Conservation (phyloP, 768 basidiomycete genomes). For the Rossbeevera mucosa region DNA sequence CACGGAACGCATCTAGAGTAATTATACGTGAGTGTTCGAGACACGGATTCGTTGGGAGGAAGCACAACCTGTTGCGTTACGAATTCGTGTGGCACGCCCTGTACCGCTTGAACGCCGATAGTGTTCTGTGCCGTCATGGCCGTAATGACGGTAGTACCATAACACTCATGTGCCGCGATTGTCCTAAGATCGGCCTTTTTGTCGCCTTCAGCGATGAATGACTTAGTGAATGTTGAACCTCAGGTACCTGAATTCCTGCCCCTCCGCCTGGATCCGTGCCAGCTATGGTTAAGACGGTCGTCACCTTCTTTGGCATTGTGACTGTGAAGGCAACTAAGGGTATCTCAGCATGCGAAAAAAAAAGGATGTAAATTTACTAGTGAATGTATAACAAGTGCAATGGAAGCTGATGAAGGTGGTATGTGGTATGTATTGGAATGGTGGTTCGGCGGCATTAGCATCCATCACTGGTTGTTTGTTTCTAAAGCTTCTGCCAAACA, state of each 20-base stretch:
- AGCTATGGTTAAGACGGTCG: constrained; percentile 63
- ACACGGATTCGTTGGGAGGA: not conserved
- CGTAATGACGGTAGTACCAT: constrained; percentile 78
- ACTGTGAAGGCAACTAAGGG: not conserved
- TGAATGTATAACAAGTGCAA: too few relatives aligned
- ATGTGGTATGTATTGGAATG: too few relatives aligned
- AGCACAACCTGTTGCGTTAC: constrained; percentile 64
- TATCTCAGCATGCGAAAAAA: too few relatives aligned
- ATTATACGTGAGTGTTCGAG: not conserved
- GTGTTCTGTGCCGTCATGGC: constrained; percentile 92
- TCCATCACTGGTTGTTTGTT: too few relatives aligned
- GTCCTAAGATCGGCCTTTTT: constrained; percentile 86
- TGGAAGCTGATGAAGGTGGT: too few relatives aligned
- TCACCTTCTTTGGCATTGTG: constrained; percentile 12
- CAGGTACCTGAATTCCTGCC: constrained; percentile 78
- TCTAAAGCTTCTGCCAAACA: constrained; percentile 29
- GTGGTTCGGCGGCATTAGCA: too few relatives aligned
- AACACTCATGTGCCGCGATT: constrained; percentile 72
- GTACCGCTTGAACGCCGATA: constrained; percentile 70
- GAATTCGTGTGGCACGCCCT: constrained; percentile 63
- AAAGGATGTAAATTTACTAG: too few relatives aligned
- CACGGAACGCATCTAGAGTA: constrained; percentile 61
- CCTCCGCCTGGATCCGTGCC: constrained; percentile 83
- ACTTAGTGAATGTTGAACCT: not conserved
- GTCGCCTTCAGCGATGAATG: not conserved